A percentile compares a stretch with the other conserved stretches of the same genome.
Evolutionary conservation across 768 basidiomycete genomes (phyloP).

Genomic region (Serendipita sp.): DNA sequence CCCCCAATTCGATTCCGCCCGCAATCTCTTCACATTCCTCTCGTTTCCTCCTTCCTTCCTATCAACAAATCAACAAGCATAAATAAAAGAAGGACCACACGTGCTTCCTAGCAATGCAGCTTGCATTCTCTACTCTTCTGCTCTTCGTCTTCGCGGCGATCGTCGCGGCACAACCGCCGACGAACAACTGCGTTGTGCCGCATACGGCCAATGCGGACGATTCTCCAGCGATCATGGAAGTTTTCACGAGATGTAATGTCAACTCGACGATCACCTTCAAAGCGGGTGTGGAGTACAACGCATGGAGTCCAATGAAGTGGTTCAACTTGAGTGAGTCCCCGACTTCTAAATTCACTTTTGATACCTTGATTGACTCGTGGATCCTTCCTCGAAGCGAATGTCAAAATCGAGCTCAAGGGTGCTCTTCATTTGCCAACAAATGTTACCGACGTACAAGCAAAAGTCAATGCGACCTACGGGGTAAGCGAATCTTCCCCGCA

Average conservation of each 20-base stretch:
- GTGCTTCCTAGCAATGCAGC: too few species aligned
- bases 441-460: constrained; percentile 27
- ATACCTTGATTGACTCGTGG: not conserved
- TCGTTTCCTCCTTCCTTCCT: too few species aligned
- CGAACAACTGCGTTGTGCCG: not conserved
- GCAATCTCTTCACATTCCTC: too few species aligned
- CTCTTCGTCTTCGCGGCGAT: not conserved
- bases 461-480: constrained; percentile 23
- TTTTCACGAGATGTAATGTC: constrained; percentile 23
- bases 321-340: constrained; percentile 13
- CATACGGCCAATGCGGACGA: constrained; percentile 19
- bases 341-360: not conserved
- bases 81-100: too few species aligned
- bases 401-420: constrained; percentile 28
- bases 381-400: constrained; percentile 17
- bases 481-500: not conserved
- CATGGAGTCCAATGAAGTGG: not conserved
- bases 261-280: constrained; percentile 25
- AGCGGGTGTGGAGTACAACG: constrained; percentile 22
- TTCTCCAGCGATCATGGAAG: constrained; percentile 22
- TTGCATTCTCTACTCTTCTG: not conserved
- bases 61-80: too few species aligned
- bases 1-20: too few species aligned
- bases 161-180: not conserved
- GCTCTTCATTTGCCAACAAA: constrained; percentile 31